Evolutionary conservation across 2,329 filamentous ascomycete species (phyloP), one percentile per base, ranked within the genome.

Genomic region (Fusarium proliferatum): DNA sequence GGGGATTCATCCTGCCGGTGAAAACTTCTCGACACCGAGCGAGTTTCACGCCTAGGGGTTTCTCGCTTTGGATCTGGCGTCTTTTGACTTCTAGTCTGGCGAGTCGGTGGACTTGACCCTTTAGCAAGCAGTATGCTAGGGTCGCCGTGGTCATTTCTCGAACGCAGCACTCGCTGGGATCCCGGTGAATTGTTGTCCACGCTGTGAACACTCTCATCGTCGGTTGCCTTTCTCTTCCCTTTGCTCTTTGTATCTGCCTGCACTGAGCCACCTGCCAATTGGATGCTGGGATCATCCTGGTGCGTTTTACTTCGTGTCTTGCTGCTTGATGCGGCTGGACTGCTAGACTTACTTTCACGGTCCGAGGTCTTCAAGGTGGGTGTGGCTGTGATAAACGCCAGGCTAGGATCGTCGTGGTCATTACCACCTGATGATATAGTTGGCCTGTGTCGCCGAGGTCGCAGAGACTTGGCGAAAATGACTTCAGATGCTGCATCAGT

Each of bases 391-490:
- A 79, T 79, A 46, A 82, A 67, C 36, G 68, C 64, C n/a, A 80
- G 59, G 53, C 79, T 81, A 8, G 80, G 79, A 57, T 82, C 80
- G 15, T 64, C 61, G n/a, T 64, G 66, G 41, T 76, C 72, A 64
- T 57, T 64, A 9, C 69, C 67, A 21, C 77, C 79, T 26, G 65
- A 72, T 30, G 78, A 78, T 69, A 69, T 69, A 21, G 60, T 75
- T 61, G 68, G 74, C 49, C 68, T 69, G 41, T 78, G 79, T 36
- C 74, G 74, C 30, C 77, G 77, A 68, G 79, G 79, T 38, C 81
- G 80, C 33, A 81, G 73, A 21, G 80, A 78, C 56, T 80, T 74
- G 15, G 77, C 77, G 52, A 79, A 79, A 42, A 72, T 60, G n/a
- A 75, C 53, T 19, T 82, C 80, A 10, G 71, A 61, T 58, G 70